Evolutionary conservation across 1,284 basidiomycete genomes (phyloP).

Genomic region (Microbotryomycetes sp.): DNA sequence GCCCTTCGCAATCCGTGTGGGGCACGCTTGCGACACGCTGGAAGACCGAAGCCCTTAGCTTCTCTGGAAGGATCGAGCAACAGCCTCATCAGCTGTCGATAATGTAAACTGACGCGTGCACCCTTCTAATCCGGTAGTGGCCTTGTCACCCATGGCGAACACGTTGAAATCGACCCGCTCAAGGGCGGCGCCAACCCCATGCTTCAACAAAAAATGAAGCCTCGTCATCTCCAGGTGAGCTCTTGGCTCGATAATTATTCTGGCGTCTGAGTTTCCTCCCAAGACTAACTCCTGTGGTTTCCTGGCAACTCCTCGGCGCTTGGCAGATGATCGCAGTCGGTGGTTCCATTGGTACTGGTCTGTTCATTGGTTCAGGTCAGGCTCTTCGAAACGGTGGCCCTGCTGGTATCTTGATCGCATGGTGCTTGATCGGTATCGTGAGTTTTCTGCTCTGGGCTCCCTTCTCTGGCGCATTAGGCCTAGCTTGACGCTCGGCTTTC

Average conservation of each 20-base stretch:
- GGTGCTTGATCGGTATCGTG: constrained; percentile 41
- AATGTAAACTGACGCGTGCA: neutral
- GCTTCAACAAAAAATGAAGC: constrained; percentile 45
- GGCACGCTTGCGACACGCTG: too few relatives aligned
- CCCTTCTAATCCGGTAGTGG: constrained; percentile 26
- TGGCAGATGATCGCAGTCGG: constrained; percentile 46
- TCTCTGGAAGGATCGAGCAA: too few relatives aligned
- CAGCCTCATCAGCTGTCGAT: too few relatives aligned
- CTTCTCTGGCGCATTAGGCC: too few relatives aligned
- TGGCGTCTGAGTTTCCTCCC: neutral
- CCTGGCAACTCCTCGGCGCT: too few relatives aligned
- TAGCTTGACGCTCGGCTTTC: constrained; percentile 23
- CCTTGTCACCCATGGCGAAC: constrained; percentile 37
- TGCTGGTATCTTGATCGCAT: constrained; percentile 39
- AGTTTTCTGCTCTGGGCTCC: constrained; percentile 21
- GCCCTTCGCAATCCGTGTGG: too few relatives aligned
- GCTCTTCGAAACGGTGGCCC: constrained; percentile 49
- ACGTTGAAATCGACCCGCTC: constrained; percentile 26
- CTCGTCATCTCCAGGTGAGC: constrained; percentile 23
- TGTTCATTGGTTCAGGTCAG: constrained; percentile 44
- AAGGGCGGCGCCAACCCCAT: constrained; percentile 39
- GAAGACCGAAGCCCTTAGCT: too few relatives aligned
- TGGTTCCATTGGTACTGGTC: constrained; percentile 50
- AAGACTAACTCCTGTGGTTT: too few relatives aligned
- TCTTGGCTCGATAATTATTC: neutral